Evolutionary conservation across 768 basidiomycete species (phyloP).

Genomic region (Myochromella boudieri): DNA sequence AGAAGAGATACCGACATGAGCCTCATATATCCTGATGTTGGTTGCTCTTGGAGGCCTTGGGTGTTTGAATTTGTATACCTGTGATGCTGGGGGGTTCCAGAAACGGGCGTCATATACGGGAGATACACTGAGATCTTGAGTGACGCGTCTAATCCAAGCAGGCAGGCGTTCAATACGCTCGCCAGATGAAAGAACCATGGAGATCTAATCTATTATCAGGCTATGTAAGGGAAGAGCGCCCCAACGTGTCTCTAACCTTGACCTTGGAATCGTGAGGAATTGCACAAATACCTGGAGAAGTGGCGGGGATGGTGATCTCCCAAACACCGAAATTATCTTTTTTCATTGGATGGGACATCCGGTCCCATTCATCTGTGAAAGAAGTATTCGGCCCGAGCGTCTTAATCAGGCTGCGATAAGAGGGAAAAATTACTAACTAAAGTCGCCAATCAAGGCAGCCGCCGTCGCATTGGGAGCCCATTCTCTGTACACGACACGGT

Average conservation of each 20-base stretch:
- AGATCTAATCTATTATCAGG: constrained; percentile 57
- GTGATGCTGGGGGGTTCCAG: constrained; percentile 86
- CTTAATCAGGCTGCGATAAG: constrained; percentile 2
- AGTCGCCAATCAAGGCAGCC: constrained; percentile 90
- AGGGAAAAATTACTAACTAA: constrained; percentile 65
- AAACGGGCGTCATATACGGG: constrained; percentile 96
- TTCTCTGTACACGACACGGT: constrained; percentile 82
- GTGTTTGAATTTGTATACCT: constrained; percentile 83
- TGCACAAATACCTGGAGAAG: constrained; percentile 64
- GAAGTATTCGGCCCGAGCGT: constrained; percentile 3
- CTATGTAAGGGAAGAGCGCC: constrained; percentile 3
- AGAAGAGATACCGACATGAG: constrained; percentile 96
- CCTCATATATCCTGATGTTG: constrained; percentile 88
- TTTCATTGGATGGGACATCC: constrained; percentile 82
- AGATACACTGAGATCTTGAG: constrained; percentile 87
- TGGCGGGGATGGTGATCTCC: constrained; percentile 77
- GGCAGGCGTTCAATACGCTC: constrained; percentile 89
- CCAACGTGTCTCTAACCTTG: constrained; percentile 57
- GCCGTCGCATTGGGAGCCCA: constrained; percentile 92
- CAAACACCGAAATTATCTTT: constrained; percentile 86
- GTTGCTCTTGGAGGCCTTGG: constrained; percentile 63
- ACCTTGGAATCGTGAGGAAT: constrained; percentile 95
- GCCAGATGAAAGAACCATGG: constrained; percentile 81
- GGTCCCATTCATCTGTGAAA: constrained; percentile 79
- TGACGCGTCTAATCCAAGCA: constrained; percentile 93